Conservation (phyloP, 2,329 filamentous ascomycete genomes). For the Botrytis squamosa region DNA sequence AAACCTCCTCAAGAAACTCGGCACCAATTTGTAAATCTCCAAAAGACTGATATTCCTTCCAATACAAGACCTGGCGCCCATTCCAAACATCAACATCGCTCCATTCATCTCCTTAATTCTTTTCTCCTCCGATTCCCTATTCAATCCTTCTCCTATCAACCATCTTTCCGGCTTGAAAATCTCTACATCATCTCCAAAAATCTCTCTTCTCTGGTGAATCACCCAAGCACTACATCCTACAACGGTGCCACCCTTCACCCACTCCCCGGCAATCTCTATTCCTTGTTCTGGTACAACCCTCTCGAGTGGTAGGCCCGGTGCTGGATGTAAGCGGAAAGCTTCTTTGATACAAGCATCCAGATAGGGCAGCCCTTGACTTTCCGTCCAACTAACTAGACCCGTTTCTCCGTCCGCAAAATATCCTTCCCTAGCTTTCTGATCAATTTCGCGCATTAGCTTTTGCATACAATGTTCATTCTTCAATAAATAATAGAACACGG, state of each 20-base stretch:
- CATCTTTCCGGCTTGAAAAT: slow-evolving; percentile 68
- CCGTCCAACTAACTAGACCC: slow-evolving; percentile 65
- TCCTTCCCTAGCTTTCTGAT: slow-evolving; percentile 54
- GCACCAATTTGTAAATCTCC: slow-evolving; percentile 64
- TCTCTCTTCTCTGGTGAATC: slow-evolving; percentile 63
- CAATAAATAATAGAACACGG: slow-evolving; percentile 72
- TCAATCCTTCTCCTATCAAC: slow-evolving; percentile 46
- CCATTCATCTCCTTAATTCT: slow-evolving; percentile 65
- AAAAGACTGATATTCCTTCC: slow-evolving; percentile 65
- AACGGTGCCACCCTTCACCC: slow-evolving; percentile 67
- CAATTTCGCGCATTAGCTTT: slow-evolving; percentile 61
- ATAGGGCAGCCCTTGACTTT: slow-evolving; percentile 69
- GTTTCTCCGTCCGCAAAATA: slow-evolving; percentile 51
- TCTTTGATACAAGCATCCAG: slow-evolving; percentile 78
- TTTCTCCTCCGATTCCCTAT: slow-evolving; percentile 46
- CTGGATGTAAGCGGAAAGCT: slow-evolving; percentile 73
- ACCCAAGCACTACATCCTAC: slow-evolving; percentile 76
- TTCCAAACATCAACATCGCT: slow-evolving; percentile 72
- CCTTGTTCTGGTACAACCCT: slow-evolving; percentile 67
- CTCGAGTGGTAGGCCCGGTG: slow-evolving; percentile 70
- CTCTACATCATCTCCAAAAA: slow-evolving; percentile 69
- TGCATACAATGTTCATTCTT: slow-evolving; percentile 57
- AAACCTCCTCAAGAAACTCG: slow-evolving; percentile 61
- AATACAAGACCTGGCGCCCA: slow-evolving; percentile 67
- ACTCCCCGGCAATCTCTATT: slow-evolving; percentile 59